These are phyloP conservation scores for Buxus sempervirens DNA, from an alignment of 164 flowering plant species.

Conservation along the genomic window DNA sequence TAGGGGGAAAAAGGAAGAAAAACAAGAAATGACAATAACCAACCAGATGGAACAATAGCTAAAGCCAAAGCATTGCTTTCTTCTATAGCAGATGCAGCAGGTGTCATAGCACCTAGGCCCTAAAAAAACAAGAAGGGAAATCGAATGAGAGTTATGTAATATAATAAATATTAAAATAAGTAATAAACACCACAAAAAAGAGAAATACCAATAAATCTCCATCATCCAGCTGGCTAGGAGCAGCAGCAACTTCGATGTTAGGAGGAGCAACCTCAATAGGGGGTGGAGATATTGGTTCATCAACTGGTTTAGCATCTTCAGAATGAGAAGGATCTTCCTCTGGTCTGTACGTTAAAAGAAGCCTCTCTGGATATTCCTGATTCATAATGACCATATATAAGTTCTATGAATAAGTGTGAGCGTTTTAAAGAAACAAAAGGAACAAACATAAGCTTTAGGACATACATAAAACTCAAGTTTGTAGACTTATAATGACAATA, in stretches of 20 bases:
- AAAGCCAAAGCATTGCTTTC: conserved; percentile 92
- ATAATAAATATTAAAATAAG: conserved; percentile 1
- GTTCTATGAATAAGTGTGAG: no score
- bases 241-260: conserved; percentile 22
- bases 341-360: conserved; percentile 79
- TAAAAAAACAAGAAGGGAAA: conserved; percentile 12
- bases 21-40: conserved; percentile 3
- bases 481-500: no score
- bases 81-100: conserved; percentile 76
- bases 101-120: conserved; percentile 52
- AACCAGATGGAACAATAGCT: conserved; percentile 81
- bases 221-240: conserved; percentile 36
- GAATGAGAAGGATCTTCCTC: conserved; percentile 54
- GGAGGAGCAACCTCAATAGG: conserved; percentile 34
- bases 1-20: not conserved
- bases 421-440: not conserved
- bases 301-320: conserved; percentile 43
- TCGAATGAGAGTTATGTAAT: not conserved
- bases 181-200: not conserved
- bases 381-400: conserved; percentile 18
- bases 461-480: not conserved
- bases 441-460: not conserved
- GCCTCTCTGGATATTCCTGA: conserved; percentile 81
- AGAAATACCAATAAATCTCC: conserved; percentile 80
- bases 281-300: conserved; percentile 43